Conservation (phyloP, 192 early-diverging fungal species). For the Coemansia sp. region DNA sequence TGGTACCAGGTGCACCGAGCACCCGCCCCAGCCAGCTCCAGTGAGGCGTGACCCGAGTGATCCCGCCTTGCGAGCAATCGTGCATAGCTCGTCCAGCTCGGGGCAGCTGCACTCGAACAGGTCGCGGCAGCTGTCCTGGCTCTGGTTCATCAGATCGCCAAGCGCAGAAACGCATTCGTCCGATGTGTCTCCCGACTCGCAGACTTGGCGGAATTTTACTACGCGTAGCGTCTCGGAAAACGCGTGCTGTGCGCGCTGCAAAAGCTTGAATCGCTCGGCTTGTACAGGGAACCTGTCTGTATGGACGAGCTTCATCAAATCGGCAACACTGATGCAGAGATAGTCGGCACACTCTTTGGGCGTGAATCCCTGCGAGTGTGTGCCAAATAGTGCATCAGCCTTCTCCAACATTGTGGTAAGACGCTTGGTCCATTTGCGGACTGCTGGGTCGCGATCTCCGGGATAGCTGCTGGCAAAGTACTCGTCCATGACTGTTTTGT, state of each 20-base stretch:
- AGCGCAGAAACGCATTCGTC: slow-evolving; percentile 54
- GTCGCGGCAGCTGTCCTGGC: slow-evolving; percentile 80
- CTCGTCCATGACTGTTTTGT: slow-evolving; percentile 50
- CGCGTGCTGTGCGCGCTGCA: slow-evolving; percentile 83
- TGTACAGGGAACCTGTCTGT: slow-evolving; percentile 57
- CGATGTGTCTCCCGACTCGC: slow-evolving; percentile 23
- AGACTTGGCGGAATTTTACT: slow-evolving; percentile 49
- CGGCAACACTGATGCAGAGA: slow-evolving; percentile 8
- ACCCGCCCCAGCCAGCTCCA: slow-evolving; percentile 95
- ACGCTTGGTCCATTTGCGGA: slow-evolving; percentile 38
- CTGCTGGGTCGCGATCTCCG: neutral
- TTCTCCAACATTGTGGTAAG: slow-evolving; percentile 27
- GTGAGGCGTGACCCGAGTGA: slow-evolving; percentile 85
- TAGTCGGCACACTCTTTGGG: slow-evolving; percentile 19
- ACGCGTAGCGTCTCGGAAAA: slow-evolving; percentile 79
- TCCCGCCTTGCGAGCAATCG: slow-evolving; percentile 65
- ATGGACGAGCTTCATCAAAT: slow-evolving; percentile 43
- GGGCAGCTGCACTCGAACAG: slow-evolving; percentile 82
- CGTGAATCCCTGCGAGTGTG: slow-evolving; percentile 32
- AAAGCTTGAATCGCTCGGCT: slow-evolving; percentile 71
- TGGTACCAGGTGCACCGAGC: slow-evolving; percentile 85
- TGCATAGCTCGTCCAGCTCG: slow-evolving; percentile 81
- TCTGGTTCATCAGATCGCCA: slow-evolving; percentile 89
- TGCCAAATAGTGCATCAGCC: slow-evolving; percentile 15
- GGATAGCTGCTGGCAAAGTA: slow-evolving; percentile 19